Evolutionary conservation across 169 alveolate genomes (phyloP), one percentile per base, ranked within the genome.

Genomic region (Babesia ovis): DNA sequence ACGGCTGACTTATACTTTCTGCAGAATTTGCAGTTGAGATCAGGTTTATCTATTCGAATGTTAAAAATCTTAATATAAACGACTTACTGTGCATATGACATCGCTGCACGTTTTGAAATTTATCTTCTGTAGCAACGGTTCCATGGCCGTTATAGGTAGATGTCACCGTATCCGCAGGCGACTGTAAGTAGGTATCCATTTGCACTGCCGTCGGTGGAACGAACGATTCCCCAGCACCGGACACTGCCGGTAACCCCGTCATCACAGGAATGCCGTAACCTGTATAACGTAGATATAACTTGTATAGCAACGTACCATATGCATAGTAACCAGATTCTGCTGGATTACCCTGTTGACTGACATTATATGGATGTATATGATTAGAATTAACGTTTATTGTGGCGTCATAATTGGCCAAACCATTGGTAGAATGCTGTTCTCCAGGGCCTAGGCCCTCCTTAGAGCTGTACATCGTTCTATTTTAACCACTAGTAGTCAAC

Each of bases 11-110:
- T 79, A 61, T 68, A 81, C 35, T 81, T 81, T 23, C 84, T 37
- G 59, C 89, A 81, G 50, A 81, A 81, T 57, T 72, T 81, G 77
- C 87, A 79, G 58, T 79, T 79, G 11, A 79, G 59, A n/a, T 79
- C 87, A 3, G 87, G 87, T 45, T 79, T 77, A 5, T 46, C 85
- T 76, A 42, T 22, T 34, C 31, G 27, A 6, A 16, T 22, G 34
- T 20, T 8, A 18, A 22, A 12, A 20, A 5, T 5, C 11, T 25
- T 1, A 12, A 29, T 5, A 11, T 34, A 1, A 1, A 1, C 3
- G 25, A 68, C 85, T 45, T 59, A 79, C 86, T 79, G 41, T 81
- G 89, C 68, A 72, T 45, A 51, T 81, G 89, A 60, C 89, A 81
- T 43, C 68, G 58, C 67, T 79, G 87, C 16, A 79, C 83, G 45